phyloP scores from a whole-genome alignment of 257 asterid species.

The Gentiana dahurica region DNA sequence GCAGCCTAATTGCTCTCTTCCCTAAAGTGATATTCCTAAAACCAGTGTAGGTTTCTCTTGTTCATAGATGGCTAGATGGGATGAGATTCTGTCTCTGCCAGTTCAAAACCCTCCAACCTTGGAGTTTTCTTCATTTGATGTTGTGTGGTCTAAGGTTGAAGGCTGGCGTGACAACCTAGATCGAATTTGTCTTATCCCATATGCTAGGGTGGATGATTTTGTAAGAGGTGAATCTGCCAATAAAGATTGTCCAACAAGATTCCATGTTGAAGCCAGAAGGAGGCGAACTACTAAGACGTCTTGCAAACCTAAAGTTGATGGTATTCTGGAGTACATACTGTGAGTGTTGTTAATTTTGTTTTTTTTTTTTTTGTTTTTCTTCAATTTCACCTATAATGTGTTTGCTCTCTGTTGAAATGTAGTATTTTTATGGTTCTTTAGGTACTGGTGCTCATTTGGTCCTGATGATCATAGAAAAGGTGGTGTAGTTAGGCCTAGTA shows the following conservation, averaged over 20 bases:
- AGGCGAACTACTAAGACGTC: slow-evolving; percentile 37
- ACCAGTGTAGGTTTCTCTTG: neutral
- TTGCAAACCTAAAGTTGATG: slow-evolving; percentile 92
- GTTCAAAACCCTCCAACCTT: slow-evolving; percentile 81
- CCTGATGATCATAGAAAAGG: slow-evolving; percentile 95
- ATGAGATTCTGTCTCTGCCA: slow-evolving; percentile 82
- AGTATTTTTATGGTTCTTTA: slow-evolving; percentile 18
- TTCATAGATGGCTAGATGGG: slow-evolving; percentile 96
- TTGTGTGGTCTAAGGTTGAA: slow-evolving; percentile 94
- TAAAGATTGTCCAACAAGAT: slow-evolving; percentile 84
- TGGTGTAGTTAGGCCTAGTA: slow-evolving; percentile 85
- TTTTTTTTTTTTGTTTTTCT: neutral
- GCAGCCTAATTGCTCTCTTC: too few species aligned
- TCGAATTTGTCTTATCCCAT: slow-evolving; percentile 74
- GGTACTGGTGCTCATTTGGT: slow-evolving; percentile 99
- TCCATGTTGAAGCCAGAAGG: slow-evolving; percentile 93
- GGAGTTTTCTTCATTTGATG: slow-evolving; percentile 75
- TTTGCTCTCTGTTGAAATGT: neutral
- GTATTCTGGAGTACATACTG: slow-evolving; percentile 86
- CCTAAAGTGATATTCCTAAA: too few species aligned
- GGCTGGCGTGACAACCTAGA: slow-evolving; percentile 90
- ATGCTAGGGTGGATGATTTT: slow-evolving; percentile 81
- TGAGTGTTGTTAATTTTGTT: slow-evolving; percentile 12
- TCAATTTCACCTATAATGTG: neutral
- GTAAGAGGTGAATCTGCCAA: slow-evolving; percentile 83